Evolutionary conservation across 2,329 filamentous ascomycete species (phyloP).

Genomic region (Ophiostoma populinum): DNA sequence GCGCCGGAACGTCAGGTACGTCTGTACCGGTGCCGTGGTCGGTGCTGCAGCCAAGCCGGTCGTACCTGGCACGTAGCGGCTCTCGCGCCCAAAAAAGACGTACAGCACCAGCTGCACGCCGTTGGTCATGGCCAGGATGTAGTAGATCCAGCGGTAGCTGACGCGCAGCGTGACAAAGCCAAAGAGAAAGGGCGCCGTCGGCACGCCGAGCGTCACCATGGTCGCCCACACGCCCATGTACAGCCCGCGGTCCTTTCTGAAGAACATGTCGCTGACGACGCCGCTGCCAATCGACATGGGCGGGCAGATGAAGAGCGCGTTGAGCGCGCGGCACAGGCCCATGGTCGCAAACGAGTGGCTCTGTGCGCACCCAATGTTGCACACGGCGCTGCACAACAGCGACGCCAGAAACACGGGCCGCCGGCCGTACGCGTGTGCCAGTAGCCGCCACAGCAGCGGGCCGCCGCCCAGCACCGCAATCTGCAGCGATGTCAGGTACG

Average conservation of each 20-base stretch:
- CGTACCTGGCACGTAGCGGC: conserved; percentile 28
- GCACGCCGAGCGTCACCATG: conserved; percentile 15
- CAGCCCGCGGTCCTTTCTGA: conserved; percentile 32
- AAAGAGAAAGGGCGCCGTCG: conserved; percentile 19
- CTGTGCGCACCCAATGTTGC: conserved; percentile 36
- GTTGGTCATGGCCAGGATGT: conserved; percentile 38
- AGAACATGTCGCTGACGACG: conserved; percentile 41
- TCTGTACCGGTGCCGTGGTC: conserved; percentile 20
- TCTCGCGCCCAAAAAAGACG: conserved; percentile 36
- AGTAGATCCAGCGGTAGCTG: conserved; percentile 42
- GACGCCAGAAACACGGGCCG: conserved; percentile 36
- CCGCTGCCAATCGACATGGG: conserved; percentile 33
- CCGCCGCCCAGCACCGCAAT: conserved; percentile 35
- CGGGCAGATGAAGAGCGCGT: conserved; percentile 37
- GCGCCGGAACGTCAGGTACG: conserved; percentile 27
- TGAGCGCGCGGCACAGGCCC: conserved; percentile 31
- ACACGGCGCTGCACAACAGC: conserved; percentile 25
- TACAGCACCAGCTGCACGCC: conserved; percentile 38
- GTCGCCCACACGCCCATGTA: conserved; percentile 40
- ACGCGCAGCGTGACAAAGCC: conserved; percentile 31
- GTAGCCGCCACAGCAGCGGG: conserved; percentile 38
- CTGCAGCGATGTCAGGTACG: conserved; percentile 37
- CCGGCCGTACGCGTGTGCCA: conserved; percentile 35
- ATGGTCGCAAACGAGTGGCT: conserved; percentile 30
- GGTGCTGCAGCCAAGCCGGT: not conserved